Base-by-base conservation (phyloP, 148 eudicot genomes). In the Polygonum aviculare region DNA sequence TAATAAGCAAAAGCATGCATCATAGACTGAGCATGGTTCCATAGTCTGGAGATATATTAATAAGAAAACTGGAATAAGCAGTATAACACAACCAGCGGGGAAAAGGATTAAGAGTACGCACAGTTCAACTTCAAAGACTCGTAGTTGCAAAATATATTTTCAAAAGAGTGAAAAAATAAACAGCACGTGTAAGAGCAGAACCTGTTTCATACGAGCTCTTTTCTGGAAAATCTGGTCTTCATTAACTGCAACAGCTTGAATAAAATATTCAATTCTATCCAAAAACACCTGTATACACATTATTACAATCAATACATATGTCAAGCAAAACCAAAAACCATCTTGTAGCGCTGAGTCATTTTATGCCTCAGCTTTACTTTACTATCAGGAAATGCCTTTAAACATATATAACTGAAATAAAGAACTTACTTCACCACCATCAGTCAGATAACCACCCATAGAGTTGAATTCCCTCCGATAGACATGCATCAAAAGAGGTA, bases 371-470 rank as follows among this genome's bases (percentile, higher is more conserved):
- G 3, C 33, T 36, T 67, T 4, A 65, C 41, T 67, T 67, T 36
- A 36, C 72, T 15, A 67, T 15, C 11, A 67, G 45, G 40, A 67
- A 36, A 67, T 36, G 72, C 21, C 38, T 26, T 35, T 21, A 60
- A 52, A 60, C 73, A 26, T 41, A 51, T n/a, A 65, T 73, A n/a
- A 75, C 45, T 45, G 72, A 71, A 76, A 69, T 76, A 49, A 73
- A 78, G 38, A 79, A 78, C 84, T 86, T 88, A 95, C 98, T 91
- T 95, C 99, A 83, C 99, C 99, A 35, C 94, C 94, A 74, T 95
- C 99, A 49, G 97, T 95, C 83, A 95, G 97, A 84, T 95, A 95
- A 77, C 99, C 99, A 80, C 99, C 99, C 86, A 89, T 92, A 72
- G 94, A 87, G 36, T 85, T 72, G 73, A 95, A 95, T 78, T 95